phyloP scores from a whole-genome alignment of 2,329 filamentous ascomycete species.

The Penicillium sp. region DNA sequence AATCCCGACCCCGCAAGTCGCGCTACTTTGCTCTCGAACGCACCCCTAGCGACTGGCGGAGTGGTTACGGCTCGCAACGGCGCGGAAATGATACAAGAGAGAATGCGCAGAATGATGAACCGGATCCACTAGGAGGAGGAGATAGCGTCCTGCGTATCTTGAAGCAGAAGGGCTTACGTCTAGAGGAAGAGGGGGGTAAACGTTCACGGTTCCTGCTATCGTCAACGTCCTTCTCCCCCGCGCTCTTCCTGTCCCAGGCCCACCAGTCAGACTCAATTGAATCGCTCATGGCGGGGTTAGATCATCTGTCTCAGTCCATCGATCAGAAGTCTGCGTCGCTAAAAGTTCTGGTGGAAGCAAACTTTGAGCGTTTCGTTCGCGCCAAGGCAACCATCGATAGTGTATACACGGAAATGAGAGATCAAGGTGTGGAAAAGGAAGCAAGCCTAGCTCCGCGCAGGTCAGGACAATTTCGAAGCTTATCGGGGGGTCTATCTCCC shows the following conservation, averaged over 20 bases:
- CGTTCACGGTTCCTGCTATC: conserved; percentile 92
- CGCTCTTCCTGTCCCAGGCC: conserved; percentile 86
- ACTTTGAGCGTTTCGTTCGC: conserved; percentile 96
- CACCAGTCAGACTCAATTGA: conserved; percentile 84
- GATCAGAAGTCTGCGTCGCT: conserved; percentile 97
- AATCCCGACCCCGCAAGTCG: conserved; percentile 64
- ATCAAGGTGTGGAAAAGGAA: conserved; percentile 60
- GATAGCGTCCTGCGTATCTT: conserved; percentile 83
- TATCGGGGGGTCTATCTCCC: conserved; percentile 45
- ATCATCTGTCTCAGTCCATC: conserved; percentile 85
- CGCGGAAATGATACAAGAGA: conserved; percentile 67
- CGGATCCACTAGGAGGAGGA: conserved; percentile 83
- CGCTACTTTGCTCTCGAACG: conserved; percentile 83
- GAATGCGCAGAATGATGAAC: conserved; percentile 86
- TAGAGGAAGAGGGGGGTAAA: conserved; percentile 79
- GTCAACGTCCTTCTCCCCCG: conserved; percentile 91
- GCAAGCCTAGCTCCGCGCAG: conserved; percentile 60
- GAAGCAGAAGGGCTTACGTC: conserved; percentile 70
- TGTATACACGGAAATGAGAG: conserved; percentile 93
- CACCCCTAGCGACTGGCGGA: conserved; percentile 67
- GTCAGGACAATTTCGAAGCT: conserved; percentile 58
- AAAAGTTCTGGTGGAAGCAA: conserved; percentile 93
- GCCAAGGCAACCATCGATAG: conserved; percentile 98
- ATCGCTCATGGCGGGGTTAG: conserved; percentile 74
- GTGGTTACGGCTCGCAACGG: conserved; percentile 64